Conservation (phyloP, 2,329 filamentous ascomycete species). For the Davidsoniella australis region DNA sequence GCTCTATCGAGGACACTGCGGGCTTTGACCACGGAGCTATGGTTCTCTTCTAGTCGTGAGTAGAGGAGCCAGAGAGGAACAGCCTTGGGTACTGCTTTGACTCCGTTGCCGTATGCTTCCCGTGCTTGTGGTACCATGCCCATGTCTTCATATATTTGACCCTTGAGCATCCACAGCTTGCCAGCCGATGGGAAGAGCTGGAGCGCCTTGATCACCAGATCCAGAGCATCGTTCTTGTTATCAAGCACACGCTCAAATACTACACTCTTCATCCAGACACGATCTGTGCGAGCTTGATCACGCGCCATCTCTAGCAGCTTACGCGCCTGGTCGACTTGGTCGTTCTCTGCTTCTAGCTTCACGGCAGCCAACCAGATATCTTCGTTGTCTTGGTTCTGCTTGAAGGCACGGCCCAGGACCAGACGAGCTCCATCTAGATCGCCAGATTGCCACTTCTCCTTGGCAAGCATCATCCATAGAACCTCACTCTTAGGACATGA, state of each 20-base stretch:
- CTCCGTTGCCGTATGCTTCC: constrained; percentile 77
- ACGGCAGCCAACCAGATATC: constrained; percentile 96
- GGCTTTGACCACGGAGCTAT: constrained; percentile 74
- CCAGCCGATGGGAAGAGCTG: constrained; percentile 69
- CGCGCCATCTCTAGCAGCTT: constrained; percentile 68
- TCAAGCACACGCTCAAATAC: constrained; percentile 79
- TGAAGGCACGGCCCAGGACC: constrained; percentile 78
- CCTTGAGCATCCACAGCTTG: constrained; percentile 98
- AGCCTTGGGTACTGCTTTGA: constrained; percentile 68
- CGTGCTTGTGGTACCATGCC: constrained; percentile 68
- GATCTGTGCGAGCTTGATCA: constrained; percentile 79
- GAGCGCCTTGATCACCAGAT: constrained; percentile 73
- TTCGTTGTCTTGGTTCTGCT: constrained; percentile 90
- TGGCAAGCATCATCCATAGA: constrained; percentile 88
- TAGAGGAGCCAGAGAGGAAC: constrained; percentile 83
- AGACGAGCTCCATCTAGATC: constrained; percentile 73
- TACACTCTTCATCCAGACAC: constrained; percentile 93
- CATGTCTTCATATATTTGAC: constrained; percentile 83
- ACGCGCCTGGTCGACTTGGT: constrained; percentile 64
- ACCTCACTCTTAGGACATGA: constrained; percentile 82
- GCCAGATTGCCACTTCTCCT: constrained; percentile 82
- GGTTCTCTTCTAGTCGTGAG: constrained; percentile 69
- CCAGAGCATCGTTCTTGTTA: constrained; percentile 63
- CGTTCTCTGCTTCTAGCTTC: constrained; percentile 84
- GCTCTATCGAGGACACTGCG: constrained; percentile 86